These are phyloP conservation scores for Flaveria trinervia DNA, from an alignment of 129 eudicot species.

Conservation along the genomic window DNA sequence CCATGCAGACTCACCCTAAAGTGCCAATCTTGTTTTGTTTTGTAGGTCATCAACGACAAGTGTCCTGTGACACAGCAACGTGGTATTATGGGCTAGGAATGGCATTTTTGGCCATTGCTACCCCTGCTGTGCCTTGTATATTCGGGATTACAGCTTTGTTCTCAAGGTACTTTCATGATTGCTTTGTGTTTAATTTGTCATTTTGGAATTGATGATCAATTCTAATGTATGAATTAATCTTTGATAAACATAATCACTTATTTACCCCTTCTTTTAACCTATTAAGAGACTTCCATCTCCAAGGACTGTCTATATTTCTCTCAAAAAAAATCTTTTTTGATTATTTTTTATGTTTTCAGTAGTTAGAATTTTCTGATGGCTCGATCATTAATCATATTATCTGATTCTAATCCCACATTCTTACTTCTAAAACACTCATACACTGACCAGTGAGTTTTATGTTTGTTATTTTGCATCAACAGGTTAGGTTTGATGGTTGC, in stretches of 20 bases:
- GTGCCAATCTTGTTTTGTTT: slow-evolving; percentile 21
- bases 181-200: background rate
- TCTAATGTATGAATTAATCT: background rate
- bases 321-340: background rate
- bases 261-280: slow-evolving; percentile 1
- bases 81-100: slow-evolving; percentile 80
- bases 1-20: background rate
- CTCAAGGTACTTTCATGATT: slow-evolving; percentile 54
- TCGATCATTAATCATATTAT: background rate
- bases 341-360: background rate
- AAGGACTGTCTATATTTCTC: background rate
- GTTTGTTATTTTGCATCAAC: slow-evolving; percentile 19
- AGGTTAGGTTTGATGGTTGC: slow-evolving; percentile 92
- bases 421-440: background rate
- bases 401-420: background rate
- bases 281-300: background rate
- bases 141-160: slow-evolving; percentile 86
- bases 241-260: background rate
- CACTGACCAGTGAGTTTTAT: background rate
- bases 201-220: background rate
- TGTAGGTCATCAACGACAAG: slow-evolving; percentile 83
- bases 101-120: slow-evolving; percentile 71
- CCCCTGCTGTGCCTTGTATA: slow-evolving; percentile 71
- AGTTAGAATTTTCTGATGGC: background rate
- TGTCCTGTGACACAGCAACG: slow-evolving; percentile 66